Evolutionary conservation across 169 alveolate species (phyloP).

Genomic region (Babesia sp.): DNA sequence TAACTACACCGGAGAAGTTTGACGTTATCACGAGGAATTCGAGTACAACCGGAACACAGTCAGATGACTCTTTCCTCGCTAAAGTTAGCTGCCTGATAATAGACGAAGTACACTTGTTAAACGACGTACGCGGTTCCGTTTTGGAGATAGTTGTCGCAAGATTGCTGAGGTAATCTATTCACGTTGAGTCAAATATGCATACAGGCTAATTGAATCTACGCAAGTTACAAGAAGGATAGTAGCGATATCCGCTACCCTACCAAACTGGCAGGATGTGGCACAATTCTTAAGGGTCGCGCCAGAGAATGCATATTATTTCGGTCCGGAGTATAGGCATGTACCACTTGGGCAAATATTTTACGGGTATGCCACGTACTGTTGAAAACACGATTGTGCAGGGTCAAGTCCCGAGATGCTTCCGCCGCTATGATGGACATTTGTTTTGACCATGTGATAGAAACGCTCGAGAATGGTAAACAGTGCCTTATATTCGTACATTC

Average conservation of each 20-base stretch:
- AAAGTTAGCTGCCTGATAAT: conserved; percentile 94
- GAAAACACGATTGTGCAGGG: conserved; percentile 80
- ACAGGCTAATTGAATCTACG: conserved; percentile 69
- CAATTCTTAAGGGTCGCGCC: conserved; percentile 92
- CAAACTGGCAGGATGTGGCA: conserved; percentile 99
- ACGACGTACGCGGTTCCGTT: conserved; percentile 99
- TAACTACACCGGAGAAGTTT: conserved; percentile 99
- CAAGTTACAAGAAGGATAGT: conserved; percentile 80
- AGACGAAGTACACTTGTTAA: conserved; percentile 99
- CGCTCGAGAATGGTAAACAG: conserved; percentile 71
- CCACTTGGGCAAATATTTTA: conserved; percentile 94
- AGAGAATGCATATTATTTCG: conserved; percentile 93
- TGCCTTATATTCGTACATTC: conserved; percentile 76
- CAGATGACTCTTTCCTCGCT: conserved; percentile 83
- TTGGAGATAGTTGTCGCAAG: conserved; percentile 99
- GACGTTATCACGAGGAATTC: conserved; percentile 98
- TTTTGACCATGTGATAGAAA: conserved; percentile 62
- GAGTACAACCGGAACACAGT: conserved; percentile 78
- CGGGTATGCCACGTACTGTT: conserved; percentile 91
- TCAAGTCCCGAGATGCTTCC: conserved; percentile 82
- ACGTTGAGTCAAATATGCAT: no score
- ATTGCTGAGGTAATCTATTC: conserved; percentile 86
- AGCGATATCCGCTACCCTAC: conserved; percentile 99
- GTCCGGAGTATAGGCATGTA: conserved; percentile 94
- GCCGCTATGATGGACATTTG: conserved; percentile 37